Base-by-base conservation (phyloP, 75 land plant species). In the Ceratopteris richardii region DNA sequence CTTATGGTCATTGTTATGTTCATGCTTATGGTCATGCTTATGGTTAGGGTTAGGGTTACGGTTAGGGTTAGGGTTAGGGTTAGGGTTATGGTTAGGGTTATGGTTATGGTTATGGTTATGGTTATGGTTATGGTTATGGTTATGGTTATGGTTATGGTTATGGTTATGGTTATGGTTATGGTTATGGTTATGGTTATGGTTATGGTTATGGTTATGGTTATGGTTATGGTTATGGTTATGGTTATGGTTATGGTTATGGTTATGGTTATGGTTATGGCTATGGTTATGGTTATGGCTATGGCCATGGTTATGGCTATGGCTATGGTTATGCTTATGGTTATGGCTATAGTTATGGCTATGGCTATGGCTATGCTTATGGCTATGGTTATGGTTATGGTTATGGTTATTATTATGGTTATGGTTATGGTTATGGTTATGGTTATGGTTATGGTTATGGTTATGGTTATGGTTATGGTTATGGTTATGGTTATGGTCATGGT, bases 51-150 rank as follows among this genome's bases (percentile, higher is more conserved):
- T 17, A 46, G 18, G 50, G 50, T 46, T 17, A 46, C 12, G 22
- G 22, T 46, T 17, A 46, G 22, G 50, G 50, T 21, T 17, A 46
- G 18, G 50, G 50, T 46, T 17, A 46, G 22, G 50, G 50, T 46
- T 17, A 21, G 18, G 50, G 50, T 46, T 17, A 46, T n/a, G n/a
- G n/a, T n/a, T n/a, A n/a, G n/a, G n/a, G n/a, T n/a, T n/a, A n/a
- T n/a, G n/a, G n/a, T n/a, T n/a, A n/a, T 40, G 42, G 42, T 40
- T 14, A 40, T 40, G 42, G 42, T 40, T 14, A 40, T 40, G 42
- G 42, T 40, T 14, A 40, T 14, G 13, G 14, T 40, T 14, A 40
- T 40, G 13, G 14, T 40, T 10, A 14, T 10, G 42, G 42, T 9
- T 14, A 40, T 40, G 42, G 42, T 40, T 9, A 40, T 40, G 42